A percentile compares a stretch with the other conserved stretches of the same genome.
phyloP scores from a whole-genome alignment of 352 stramenopile species.

The Globisporangium cederbergense region DNA sequence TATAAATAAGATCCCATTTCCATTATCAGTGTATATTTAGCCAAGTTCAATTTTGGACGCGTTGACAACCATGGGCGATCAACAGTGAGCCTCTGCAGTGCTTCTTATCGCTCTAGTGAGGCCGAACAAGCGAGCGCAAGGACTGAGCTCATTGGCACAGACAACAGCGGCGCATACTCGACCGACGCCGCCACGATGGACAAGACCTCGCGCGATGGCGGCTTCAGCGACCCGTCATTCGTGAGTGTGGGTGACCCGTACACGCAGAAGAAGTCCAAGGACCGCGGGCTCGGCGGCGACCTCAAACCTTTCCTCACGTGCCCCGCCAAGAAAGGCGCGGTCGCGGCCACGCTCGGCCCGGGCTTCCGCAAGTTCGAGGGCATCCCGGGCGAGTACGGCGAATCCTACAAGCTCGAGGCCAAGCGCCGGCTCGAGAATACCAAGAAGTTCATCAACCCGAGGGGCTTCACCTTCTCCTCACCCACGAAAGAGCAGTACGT shows the following conservation, averaged over 20 bases:
- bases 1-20: neutral
- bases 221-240: conserved; percentile 73
- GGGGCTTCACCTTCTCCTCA: conserved; percentile 62
- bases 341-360: conserved; percentile 56
- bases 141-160: too few species aligned
- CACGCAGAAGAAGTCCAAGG: conserved; percentile 35
- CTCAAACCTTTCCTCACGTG: conserved; percentile 75
- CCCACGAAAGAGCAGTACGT: conserved; percentile 56
- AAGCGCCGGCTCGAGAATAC: conserved; percentile 71
- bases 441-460: conserved; percentile 63
- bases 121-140: too few species aligned
- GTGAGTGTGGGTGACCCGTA: conserved; percentile 66
- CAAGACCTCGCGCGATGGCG: conserved; percentile 61
- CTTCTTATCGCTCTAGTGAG: neutral
- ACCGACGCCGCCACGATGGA: conserved; percentile 13
- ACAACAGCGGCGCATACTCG: too few species aligned
- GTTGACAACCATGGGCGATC: neutral
- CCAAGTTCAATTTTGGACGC: neutral
- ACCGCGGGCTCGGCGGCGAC: conserved; percentile 48
- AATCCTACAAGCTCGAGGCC: conserved; percentile 69
- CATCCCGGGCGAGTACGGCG: conserved; percentile 52
- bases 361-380: conserved; percentile 64
- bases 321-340: conserved; percentile 58
- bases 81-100: neutral
- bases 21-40: neutral